These are phyloP conservation scores for Pythium rishiriense DNA, from an alignment of 352 stramenopile species.

Conservation along the genomic window DNA sequence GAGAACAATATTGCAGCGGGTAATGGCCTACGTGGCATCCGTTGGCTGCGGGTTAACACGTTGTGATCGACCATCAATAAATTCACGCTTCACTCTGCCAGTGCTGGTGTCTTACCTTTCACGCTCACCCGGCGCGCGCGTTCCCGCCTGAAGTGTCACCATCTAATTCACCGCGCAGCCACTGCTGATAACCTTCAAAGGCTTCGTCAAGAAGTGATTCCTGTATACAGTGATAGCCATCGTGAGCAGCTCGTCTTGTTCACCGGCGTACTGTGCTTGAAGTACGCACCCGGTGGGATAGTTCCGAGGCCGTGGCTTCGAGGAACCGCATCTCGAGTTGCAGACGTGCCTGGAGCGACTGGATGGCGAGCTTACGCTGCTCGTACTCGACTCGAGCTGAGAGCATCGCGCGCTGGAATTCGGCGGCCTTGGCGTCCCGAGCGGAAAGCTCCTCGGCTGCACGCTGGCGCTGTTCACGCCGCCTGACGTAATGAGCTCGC, in stretches of 20 bases:
- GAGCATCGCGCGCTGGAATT: slow-evolving; percentile 40
- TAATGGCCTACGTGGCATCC: slow-evolving; percentile 76
- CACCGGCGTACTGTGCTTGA: too few species aligned
- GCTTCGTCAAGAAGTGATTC: slow-evolving; percentile 64
- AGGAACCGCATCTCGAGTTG: slow-evolving; percentile 63
- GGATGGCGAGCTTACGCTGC: slow-evolving; percentile 57
- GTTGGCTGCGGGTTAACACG: slow-evolving; percentile 80
- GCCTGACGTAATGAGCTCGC: slow-evolving; percentile 15
- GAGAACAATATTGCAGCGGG: slow-evolving; percentile 83
- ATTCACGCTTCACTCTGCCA: not conserved
- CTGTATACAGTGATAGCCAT: slow-evolving; percentile 19
- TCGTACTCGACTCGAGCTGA: slow-evolving; percentile 45
- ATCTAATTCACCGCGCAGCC: slow-evolving; percentile 38
- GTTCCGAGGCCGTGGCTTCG: slow-evolving; percentile 39
- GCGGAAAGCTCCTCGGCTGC: not conserved
- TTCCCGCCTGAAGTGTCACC: not conserved
- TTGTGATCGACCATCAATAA: slow-evolving; percentile 33
- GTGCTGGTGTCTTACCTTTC: not conserved
- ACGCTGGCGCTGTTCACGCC: slow-evolving; percentile 15
- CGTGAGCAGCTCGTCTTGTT: too few species aligned
- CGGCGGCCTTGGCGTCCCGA: slow-evolving; percentile 3
- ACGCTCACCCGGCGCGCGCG: slow-evolving; percentile 12
- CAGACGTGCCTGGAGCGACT: slow-evolving; percentile 52
- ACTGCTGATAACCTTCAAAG: slow-evolving; percentile 52
- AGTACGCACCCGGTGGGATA: slow-evolving; percentile 42